phyloP scores from a whole-genome alignment of 108 stramenopile genomes.

The Pelagomonas calceolata region DNA sequence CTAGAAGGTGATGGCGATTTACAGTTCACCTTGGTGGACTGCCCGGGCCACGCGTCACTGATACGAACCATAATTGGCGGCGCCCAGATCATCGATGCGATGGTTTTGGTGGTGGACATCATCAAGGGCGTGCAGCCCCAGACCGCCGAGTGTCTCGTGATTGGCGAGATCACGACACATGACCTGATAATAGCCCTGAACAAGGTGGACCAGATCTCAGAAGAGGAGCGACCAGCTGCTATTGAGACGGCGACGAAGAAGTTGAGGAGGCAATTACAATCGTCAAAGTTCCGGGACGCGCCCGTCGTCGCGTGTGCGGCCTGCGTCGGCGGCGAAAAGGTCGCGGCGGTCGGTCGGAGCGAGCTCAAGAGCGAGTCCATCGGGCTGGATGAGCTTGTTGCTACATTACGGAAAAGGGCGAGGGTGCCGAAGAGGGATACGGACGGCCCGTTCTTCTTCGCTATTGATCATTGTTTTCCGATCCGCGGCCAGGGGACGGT shows the following conservation, averaged over 20 bases:
- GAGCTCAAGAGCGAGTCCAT: neutral
- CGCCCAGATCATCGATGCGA: constrained; percentile 89
- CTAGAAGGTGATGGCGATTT: neutral
- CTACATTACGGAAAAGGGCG: neutral
- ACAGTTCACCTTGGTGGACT: constrained; percentile 70
- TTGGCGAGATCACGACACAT: constrained; percentile 83
- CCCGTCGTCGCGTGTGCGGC: constrained; percentile 70
- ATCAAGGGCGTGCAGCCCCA: constrained; percentile 96
- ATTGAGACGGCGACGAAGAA: constrained; percentile 47
- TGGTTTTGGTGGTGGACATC: constrained; percentile 89
- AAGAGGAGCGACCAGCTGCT: constrained; percentile 45
- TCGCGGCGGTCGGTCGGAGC: constrained; percentile 49
- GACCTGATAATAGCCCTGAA: constrained; percentile 78
- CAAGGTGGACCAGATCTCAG: constrained; percentile 77
- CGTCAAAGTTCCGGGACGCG: constrained; percentile 60
- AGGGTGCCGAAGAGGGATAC: constrained; percentile 2
- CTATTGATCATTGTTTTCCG: constrained; percentile 87
- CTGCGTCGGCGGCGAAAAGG: constrained; percentile 81
- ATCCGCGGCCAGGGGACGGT: constrained; percentile 95
- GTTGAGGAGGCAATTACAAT: constrained; percentile 44
- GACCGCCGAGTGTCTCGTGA: constrained; percentile 95
- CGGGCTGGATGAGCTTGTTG: constrained; percentile 8
- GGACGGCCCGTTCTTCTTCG: constrained; percentile 12
- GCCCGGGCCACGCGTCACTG: constrained; percentile 92
- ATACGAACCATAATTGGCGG: constrained; percentile 98